Conservation (phyloP, 352 stramenopile species). For the Pythium folliculosum region DNA sequence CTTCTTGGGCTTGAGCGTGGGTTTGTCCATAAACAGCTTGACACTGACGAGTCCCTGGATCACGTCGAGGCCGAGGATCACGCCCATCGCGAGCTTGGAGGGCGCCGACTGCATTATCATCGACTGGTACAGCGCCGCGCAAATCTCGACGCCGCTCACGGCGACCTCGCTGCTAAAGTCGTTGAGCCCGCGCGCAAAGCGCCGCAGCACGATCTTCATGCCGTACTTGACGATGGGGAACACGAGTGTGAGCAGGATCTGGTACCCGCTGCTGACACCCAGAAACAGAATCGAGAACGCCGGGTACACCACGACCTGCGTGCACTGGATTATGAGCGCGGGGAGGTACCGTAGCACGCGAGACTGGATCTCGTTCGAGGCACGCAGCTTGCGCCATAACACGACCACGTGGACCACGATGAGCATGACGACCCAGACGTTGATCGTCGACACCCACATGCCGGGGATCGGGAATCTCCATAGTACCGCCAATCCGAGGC, state of each 20-base stretch:
- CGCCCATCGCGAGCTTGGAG: constrained; percentile 2
- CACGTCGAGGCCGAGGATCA: constrained; percentile 21
- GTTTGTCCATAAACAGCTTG: constrained; percentile 19
- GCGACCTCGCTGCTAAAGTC: constrained; percentile 18
- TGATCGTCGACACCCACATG: constrained; percentile 4
- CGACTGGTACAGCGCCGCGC: constrained; percentile 25
- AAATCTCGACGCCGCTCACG: constrained; percentile 26
- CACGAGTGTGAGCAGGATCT: constrained; percentile 18
- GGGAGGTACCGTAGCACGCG: constrained; percentile 1
- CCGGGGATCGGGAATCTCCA: constrained; percentile 12
- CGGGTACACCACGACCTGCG: constrained; percentile 21
- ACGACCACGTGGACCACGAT: not conserved
- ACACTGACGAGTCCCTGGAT: constrained; percentile 14
- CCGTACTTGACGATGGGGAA: constrained; percentile 24
- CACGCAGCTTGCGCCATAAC: constrained; percentile 7
- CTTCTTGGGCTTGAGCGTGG: constrained; percentile 3
- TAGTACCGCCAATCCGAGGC: not conserved
- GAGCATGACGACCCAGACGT: not conserved
- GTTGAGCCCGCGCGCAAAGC: constrained; percentile 1
- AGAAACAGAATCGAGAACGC: constrained; percentile 18
- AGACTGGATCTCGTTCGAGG: constrained; percentile 4
- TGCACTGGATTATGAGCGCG: not conserved
- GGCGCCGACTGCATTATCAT: constrained; percentile 30
- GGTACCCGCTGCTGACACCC: not conserved
- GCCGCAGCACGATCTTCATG: constrained; percentile 2